These are phyloP conservation scores for Chalciporus piperatoides DNA, from an alignment of 1,284 basidiomycete genomes.

Conservation along the genomic window DNA sequence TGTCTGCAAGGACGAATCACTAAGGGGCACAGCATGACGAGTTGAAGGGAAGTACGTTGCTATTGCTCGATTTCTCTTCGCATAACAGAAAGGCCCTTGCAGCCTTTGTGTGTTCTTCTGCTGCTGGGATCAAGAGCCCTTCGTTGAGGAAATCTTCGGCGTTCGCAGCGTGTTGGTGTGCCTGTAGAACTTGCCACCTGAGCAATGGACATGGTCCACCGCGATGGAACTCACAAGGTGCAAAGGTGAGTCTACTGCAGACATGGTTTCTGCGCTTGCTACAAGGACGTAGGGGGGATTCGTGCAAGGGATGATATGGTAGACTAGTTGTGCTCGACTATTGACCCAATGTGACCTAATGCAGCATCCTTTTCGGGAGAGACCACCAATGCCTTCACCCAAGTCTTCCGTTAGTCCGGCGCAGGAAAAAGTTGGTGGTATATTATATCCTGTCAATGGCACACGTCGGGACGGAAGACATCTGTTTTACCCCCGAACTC, in stretches of 20 bases:
- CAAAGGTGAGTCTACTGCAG: conserved; percentile 26
- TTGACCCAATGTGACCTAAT: conserved; percentile 14
- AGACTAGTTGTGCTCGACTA: neutral
- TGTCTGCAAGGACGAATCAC: conserved; percentile 45
- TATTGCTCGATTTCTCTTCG: conserved; percentile 64
- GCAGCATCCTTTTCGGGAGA: conserved; percentile 14
- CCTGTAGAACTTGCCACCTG: conserved; percentile 42
- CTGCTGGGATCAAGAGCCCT: conserved; percentile 64
- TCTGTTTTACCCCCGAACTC: too few relatives aligned
- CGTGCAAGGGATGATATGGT: neutral
- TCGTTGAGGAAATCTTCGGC: conserved; percentile 65
- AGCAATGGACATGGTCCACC: neutral
- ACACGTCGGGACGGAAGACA: too few relatives aligned
- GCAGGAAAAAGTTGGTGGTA: neutral
- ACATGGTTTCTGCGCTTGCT: conserved; percentile 15
- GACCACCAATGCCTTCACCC: too few relatives aligned
- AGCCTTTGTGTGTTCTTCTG: conserved; percentile 61
- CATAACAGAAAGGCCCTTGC: conserved; percentile 70
- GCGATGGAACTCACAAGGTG: conserved; percentile 25
- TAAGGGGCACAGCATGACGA: conserved; percentile 9
- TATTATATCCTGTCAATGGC: neutral
- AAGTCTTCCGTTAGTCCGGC: too few relatives aligned
- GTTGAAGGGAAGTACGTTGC: conserved; percentile 49
- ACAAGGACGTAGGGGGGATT: neutral
- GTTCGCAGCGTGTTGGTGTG: conserved; percentile 75